Conservation (phyloP, 2,329 filamentous ascomycete species). For the Alternaria sp. region DNA sequence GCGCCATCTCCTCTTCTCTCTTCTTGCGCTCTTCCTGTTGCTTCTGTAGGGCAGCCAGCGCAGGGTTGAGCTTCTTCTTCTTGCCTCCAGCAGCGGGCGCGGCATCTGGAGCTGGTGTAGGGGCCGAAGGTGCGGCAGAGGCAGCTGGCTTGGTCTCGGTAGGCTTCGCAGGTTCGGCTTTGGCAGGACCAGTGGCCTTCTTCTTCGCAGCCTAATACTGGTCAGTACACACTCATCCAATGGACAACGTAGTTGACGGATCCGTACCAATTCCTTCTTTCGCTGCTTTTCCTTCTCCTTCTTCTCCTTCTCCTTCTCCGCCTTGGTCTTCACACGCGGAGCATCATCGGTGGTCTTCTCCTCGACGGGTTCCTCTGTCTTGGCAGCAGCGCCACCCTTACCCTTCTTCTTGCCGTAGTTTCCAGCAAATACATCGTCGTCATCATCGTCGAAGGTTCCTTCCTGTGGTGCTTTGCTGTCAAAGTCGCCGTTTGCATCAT, state of each 20-base stretch:
- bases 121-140: conserved; percentile 42
- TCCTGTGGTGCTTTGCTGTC: conserved; percentile 79
- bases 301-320: conserved; percentile 97
- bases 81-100: conserved; percentile 67
- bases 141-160: conserved; percentile 49
- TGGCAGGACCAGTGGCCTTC: conserved; percentile 63
- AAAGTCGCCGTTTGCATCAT: conserved; percentile 57
- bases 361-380: conserved; percentile 52
- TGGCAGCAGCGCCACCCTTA: conserved; percentile 58
- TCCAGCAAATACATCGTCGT: conserved; percentile 84
- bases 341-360: conserved; percentile 51
- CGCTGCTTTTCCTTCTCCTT: conserved; percentile 98
- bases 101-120: conserved; percentile 41
- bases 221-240: conserved; percentile 11
- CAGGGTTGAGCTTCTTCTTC: conserved; percentile 87
- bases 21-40: conserved; percentile 81
- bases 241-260: neutral
- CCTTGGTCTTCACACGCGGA: conserved; percentile 84
- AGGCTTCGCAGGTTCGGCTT: conserved; percentile 54
- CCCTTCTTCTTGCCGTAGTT: conserved; percentile 74
- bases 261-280: conserved; percentile 91
- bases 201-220: conserved; percentile 60
- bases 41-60: conserved; percentile 77
- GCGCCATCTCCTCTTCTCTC: conserved; percentile 70
- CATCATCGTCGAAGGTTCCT: conserved; percentile 71